Base-by-base conservation (phyloP, 441 rosid genomes). In the Gossypium aridum region DNA sequence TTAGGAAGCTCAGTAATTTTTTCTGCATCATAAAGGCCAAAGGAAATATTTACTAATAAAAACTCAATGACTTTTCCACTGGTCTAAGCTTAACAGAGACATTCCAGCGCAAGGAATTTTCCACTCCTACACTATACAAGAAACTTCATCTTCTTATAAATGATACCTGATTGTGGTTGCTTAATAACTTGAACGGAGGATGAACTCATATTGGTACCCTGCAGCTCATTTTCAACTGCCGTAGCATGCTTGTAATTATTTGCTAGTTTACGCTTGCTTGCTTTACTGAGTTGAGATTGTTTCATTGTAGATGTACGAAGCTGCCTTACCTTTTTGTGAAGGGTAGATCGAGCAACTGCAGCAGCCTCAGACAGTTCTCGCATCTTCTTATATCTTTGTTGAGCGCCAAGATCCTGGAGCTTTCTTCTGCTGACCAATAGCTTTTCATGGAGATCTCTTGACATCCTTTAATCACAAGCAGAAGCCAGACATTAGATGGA, bases 261-360 rank as follows among this genome's bases (percentile, higher is more conserved):
- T 64, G 71, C 66, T 57, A 78, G 61, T 25, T 64, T 51, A 26
- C 63, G 74, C 61, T 72, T 86, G 77, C 59, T 76, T 84, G 76
- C 83, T 78, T 59, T 66, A 76, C 68, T 61, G 16, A 76, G 73
- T 62, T 68, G 85, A 77, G 84, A 74, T 56, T 80, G 37, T 80
- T 85, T 83, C 70, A 68, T 69, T 72, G 85, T 77, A 60, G 87
- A 77, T 70, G 81, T 63, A 43, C 86, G 95, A 81, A 86, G 82
- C 79, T 90, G 89, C 76, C 77, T 85, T 59, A 80, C 87, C 85
- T 83, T 87, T 83, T 87, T 91, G 83, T 87, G 89, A 79, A 93
- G 83, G 23, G 77, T 26, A 39, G 96, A 91, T 31, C 90, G 89
- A 31, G 96, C 88, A 64, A 63, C 66, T 12, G 87, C 79, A 22